phyloP scores from a whole-genome alignment of 2,329 filamentous ascomycete genomes.

The Alternaria viburni region DNA sequence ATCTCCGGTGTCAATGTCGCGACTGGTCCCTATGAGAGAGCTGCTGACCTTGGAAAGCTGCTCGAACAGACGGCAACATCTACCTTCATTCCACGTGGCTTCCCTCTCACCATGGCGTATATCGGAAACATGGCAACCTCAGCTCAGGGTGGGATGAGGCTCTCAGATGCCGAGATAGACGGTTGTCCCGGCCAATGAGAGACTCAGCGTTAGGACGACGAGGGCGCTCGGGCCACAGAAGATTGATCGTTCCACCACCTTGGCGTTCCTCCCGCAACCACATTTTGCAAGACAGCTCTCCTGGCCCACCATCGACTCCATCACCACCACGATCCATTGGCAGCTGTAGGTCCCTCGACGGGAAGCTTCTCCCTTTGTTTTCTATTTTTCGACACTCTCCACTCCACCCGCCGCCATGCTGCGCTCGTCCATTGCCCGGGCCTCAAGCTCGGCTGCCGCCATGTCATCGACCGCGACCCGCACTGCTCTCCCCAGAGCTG shows the following conservation, averaged over 20 bases:
- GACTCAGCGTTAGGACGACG: neutral
- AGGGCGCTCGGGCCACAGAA: constrained; percentile 4
- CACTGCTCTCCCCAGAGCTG: constrained; percentile 39
- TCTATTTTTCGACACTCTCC: constrained; percentile 46
- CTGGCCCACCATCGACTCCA: constrained; percentile 35
- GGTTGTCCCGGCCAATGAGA: neutral
- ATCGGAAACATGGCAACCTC: neutral
- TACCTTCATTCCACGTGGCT: neutral
- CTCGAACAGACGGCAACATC: neutral
- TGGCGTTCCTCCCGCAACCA: constrained; percentile 21
- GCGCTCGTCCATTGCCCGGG: constrained; percentile 49
- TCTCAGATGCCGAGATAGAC: neutral
- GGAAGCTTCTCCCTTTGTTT: constrained; percentile 41
- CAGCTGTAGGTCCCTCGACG: constrained; percentile 44
- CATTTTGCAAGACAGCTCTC: constrained; percentile 29
- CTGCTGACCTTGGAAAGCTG: neutral
- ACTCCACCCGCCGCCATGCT: constrained; percentile 49
- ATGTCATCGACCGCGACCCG: constrained; percentile 44
- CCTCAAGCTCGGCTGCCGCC: constrained; percentile 45
- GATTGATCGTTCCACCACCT: constrained; percentile 18
- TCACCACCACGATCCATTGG: constrained; percentile 48
- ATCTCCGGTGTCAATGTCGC: neutral
- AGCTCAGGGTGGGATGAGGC: neutral
- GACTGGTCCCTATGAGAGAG: neutral
- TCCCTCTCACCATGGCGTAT: neutral